Percentiles rank a stretch among this genome's conserved stretches.
Conservation (phyloP, 306 rosid species). For the Medicago lupulina region DNA sequence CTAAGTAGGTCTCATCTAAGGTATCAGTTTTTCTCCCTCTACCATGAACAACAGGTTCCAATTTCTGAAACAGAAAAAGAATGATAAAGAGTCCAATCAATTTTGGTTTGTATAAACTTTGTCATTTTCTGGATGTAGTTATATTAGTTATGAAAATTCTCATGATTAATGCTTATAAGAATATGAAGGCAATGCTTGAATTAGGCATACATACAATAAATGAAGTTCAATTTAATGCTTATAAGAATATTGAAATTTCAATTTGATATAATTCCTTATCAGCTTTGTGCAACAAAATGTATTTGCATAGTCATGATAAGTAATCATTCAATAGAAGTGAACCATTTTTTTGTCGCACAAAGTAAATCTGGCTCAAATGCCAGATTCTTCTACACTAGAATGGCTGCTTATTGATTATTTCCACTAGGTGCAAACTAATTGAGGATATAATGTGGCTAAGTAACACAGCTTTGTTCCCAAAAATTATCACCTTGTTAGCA, state of each 20-base stretch:
- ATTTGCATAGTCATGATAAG: slow-evolving; percentile 1
- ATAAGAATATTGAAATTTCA: slow-evolving; percentile 15
- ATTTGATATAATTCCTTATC: slow-evolving; percentile 2
- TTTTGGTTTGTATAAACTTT: background rate
- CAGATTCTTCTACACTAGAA: background rate
- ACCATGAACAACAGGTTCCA: slow-evolving; percentile 94
- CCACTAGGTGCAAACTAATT: background rate
- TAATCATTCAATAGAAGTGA: background rate
- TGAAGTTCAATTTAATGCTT: slow-evolving; percentile 25
- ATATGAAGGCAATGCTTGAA: background rate
- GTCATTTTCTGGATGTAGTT: slow-evolving; percentile 13
- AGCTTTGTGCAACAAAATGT: background rate
- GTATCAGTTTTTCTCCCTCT: slow-evolving; percentile 81
- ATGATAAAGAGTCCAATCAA: slow-evolving; percentile 31
- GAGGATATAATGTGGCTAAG: background rate
- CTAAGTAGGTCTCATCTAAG: slow-evolving; percentile 79
- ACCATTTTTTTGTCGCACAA: background rate
- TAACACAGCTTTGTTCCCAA: no score
- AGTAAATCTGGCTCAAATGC: background rate
- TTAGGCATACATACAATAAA: slow-evolving; percentile 1
- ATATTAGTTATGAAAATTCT: slow-evolving; percentile 17
- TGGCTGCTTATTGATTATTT: background rate
- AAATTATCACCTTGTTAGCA: no score
- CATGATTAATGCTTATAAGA: slow-evolving; percentile 10
- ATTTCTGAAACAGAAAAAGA: slow-evolving; percentile 56